Percentiles rank a stretch among this genome's conserved stretches.
These are phyloP conservation scores for Nidularia pulvinata DNA, from an alignment of 768 basidiomycete species.

Conservation along the genomic window DNA sequence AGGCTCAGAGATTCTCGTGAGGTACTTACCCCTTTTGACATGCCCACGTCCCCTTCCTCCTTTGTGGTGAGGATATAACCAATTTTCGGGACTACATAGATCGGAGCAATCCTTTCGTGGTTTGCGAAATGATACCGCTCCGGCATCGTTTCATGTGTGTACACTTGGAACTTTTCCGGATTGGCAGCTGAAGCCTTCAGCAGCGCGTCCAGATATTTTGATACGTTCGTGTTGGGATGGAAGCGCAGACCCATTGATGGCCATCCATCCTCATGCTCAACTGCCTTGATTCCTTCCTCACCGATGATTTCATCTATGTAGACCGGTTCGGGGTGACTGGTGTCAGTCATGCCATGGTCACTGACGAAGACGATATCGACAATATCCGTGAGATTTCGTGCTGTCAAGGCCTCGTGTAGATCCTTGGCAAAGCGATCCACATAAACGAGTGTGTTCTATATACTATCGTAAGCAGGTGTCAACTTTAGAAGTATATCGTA, in stretches of 20 bases:
- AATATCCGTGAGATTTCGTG: slow-evolving; percentile 78
- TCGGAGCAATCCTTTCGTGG: slow-evolving; percentile 81
- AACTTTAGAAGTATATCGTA: no score
- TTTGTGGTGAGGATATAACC: slow-evolving; percentile 79
- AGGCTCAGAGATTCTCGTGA: no score
- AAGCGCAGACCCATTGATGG: slow-evolving; percentile 89
- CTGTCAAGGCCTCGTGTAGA: slow-evolving; percentile 59
- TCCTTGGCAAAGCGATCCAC: slow-evolving; percentile 78
- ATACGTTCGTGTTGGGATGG: slow-evolving; percentile 49
- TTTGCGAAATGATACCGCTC: slow-evolving; percentile 73
- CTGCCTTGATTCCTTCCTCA: slow-evolving; percentile 51
- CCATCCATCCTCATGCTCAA: slow-evolving; percentile 87
- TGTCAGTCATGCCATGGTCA: slow-evolving; percentile 93
- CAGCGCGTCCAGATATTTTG: slow-evolving; percentile 55
- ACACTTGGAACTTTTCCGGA: slow-evolving; percentile 74
- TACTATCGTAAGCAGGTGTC: slow-evolving; percentile 1
- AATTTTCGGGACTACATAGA: slow-evolving; percentile 82
- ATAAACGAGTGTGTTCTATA: slow-evolving; percentile 58
- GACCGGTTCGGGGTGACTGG: slow-evolving; percentile 71
- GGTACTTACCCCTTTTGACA: slow-evolving; percentile 75
- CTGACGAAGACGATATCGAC: slow-evolving; percentile 91
- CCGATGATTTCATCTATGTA: slow-evolving; percentile 85
- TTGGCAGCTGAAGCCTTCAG: slow-evolving; percentile 48
- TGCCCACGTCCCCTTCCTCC: slow-evolving; percentile 54
- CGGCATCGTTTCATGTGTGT: slow-evolving; percentile 82